Evolutionary conservation across 306 rosid genomes (phyloP).

Genomic region (Prinsepia uniflora): DNA sequence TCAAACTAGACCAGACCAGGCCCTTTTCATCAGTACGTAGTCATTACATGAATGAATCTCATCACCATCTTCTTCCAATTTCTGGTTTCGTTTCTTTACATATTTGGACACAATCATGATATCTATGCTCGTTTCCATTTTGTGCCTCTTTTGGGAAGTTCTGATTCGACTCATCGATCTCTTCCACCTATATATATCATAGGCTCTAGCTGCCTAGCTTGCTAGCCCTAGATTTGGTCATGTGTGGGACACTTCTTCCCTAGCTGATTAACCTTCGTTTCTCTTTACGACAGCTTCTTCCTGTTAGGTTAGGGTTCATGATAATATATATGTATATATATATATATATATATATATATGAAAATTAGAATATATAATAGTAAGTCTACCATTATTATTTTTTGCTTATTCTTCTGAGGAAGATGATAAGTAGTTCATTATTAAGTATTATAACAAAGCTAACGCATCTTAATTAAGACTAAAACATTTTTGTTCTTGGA

Average conservation of each 20-base stretch:
- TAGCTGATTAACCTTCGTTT: background rate
- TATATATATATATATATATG: no score
- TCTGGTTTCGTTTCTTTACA: constrained; percentile 52
- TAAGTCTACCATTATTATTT: no score
- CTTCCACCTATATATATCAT: background rate
- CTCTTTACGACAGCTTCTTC: background rate
- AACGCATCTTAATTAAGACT: no score
- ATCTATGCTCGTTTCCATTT: constrained; percentile 30
- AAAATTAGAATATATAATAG: no score
- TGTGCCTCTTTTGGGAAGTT: constrained; percentile 39
- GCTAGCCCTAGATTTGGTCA: background rate
- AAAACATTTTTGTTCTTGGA: no score
- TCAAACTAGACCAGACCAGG: constrained; percentile 21
- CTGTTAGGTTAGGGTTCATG: background rate
- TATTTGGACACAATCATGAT: constrained; percentile 56
- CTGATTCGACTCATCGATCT: constrained; percentile 25
- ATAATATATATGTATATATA: no score
- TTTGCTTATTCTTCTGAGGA: no score
- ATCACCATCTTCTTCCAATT: constrained; percentile 2
- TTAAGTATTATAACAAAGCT: no score
- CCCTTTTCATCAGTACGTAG: background rate
- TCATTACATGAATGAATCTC: background rate
- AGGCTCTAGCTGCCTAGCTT: background rate
- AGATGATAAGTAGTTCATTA: no score
- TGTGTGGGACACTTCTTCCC: background rate